phyloP scores from a whole-genome alignment of 352 stramenopile species.

The Globisporangium barbulae region DNA sequence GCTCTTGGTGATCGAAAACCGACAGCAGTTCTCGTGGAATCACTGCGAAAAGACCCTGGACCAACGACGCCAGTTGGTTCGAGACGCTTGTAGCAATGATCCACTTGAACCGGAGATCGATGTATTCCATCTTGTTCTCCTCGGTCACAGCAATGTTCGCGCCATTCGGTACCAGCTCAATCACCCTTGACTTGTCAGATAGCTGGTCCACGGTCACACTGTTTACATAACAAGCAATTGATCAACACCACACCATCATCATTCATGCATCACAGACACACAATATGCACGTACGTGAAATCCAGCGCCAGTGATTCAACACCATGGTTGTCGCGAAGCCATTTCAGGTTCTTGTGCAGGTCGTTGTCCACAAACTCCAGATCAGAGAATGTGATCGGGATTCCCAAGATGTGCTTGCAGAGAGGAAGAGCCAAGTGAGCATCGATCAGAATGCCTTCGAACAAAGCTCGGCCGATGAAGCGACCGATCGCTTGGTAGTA shows the following conservation, averaged over 20 bases:
- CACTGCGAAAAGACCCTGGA: slow-evolving; percentile 96
- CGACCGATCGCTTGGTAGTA: slow-evolving; percentile 88
- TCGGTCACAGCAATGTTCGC: slow-evolving; percentile 95
- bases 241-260: neutral
- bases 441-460: slow-evolving; percentile 86
- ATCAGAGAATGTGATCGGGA: slow-evolving; percentile 89
- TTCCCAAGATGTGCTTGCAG: slow-evolving; percentile 89
- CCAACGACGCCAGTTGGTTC: slow-evolving; percentile 90
- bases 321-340: slow-evolving; percentile 73
- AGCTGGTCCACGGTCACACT: slow-evolving; percentile 77
- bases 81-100: slow-evolving; percentile 80
- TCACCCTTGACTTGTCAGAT: slow-evolving; percentile 73
- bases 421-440: slow-evolving; percentile 82
- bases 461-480: slow-evolving; percentile 84
- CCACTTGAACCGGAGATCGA: slow-evolving; percentile 90
- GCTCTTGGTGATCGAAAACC: slow-evolving; percentile 96
- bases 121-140: slow-evolving; percentile 97
- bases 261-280: slow-evolving; percentile 5
- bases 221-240: slow-evolving; percentile 2
- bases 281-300: slow-evolving; percentile 61
- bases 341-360: slow-evolving; percentile 84
- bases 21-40: slow-evolving; percentile 92
- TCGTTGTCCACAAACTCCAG: slow-evolving; percentile 89
- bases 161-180: slow-evolving; percentile 95
- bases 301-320: slow-evolving; percentile 79